These are phyloP conservation scores for Henckelia pumila DNA, from an alignment of 257 asterid species.

Conservation along the genomic window DNA sequence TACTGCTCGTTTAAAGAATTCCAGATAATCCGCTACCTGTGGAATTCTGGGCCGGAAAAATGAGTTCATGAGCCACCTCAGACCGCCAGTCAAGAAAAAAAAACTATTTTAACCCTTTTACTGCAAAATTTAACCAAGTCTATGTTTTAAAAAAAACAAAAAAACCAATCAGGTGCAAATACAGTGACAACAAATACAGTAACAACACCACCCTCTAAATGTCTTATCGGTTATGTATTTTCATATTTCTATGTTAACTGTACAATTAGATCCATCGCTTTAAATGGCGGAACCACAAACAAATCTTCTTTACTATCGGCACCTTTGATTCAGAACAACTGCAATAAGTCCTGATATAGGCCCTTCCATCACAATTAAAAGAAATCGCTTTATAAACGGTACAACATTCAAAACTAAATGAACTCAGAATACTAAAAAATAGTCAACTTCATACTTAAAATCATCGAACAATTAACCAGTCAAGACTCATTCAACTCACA, in stretches of 20 bases:
- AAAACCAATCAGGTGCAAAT: neutral
- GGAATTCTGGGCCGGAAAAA: neutral
- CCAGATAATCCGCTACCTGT: neutral
- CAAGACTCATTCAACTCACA: neutral
- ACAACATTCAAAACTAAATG: slow-evolving; percentile 1
- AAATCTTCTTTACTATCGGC: too few species aligned
- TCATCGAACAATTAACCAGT: slow-evolving; percentile 19
- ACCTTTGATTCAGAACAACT: slow-evolving; percentile 13
- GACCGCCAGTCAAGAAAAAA: neutral
- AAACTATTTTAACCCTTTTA: neutral
- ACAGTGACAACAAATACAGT: neutral
- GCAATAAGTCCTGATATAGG: neutral
- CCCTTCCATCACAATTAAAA: neutral
- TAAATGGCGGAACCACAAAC: too few species aligned
- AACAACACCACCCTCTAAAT: neutral
- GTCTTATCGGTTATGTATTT: too few species aligned
- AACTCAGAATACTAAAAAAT: slow-evolving; percentile 9
- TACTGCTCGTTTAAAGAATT: neutral
- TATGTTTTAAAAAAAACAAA: neutral
- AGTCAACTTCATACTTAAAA: neutral
- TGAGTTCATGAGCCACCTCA: neutral
- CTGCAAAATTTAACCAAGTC: neutral
- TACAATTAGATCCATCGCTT: neutral
- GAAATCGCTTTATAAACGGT: neutral
- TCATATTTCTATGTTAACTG: neutral